Percentiles rank a stretch among this genome's conserved stretches.
Conservation (phyloP, 2,329 filamentous ascomycete species). For the Mycosphaerella arachidis region DNA sequence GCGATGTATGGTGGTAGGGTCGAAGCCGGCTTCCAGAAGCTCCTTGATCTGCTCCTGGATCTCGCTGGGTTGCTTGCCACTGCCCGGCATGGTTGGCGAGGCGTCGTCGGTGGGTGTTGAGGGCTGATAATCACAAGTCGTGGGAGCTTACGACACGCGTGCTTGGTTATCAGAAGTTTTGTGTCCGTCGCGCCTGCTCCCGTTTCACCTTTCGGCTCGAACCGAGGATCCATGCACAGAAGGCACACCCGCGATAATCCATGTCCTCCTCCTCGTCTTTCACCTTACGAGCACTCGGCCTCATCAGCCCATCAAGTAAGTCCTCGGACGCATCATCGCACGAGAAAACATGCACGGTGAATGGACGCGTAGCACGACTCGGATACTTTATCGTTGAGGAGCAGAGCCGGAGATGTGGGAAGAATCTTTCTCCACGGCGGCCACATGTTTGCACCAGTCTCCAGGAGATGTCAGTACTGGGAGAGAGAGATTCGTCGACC, state of each 20-base stretch:
- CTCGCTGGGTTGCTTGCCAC: slow-evolving; percentile 28
- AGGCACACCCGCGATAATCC: not conserved
- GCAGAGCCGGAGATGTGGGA: not conserved
- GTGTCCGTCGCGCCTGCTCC: too few relatives aligned
- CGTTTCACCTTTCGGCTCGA: not conserved
- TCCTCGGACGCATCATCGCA: too few relatives aligned
- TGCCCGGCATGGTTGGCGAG: slow-evolving; percentile 24
- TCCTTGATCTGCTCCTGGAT: slow-evolving; percentile 32
- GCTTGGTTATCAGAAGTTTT: not conserved
- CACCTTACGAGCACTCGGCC: not conserved
- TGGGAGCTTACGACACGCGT: too few relatives aligned
- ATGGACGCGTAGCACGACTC: too few relatives aligned
- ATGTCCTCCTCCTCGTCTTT: not conserved
- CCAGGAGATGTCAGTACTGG: too few relatives aligned
- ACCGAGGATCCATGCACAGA: not conserved
- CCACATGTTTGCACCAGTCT: too few relatives aligned
- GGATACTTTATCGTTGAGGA: not conserved
- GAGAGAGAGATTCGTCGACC: too few relatives aligned
- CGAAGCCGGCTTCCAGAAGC: slow-evolving; percentile 32
- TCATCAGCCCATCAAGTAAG: not conserved
- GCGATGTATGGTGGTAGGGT: slow-evolving; percentile 33
- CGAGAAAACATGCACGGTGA: not conserved
- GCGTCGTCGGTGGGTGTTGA: too few relatives aligned
- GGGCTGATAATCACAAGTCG: too few relatives aligned
- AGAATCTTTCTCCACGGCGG: not conserved